Evolutionary conservation across 192 early-diverging fungal species (phyloP).

Genomic region (Umbelopsis ramanniana): DNA sequence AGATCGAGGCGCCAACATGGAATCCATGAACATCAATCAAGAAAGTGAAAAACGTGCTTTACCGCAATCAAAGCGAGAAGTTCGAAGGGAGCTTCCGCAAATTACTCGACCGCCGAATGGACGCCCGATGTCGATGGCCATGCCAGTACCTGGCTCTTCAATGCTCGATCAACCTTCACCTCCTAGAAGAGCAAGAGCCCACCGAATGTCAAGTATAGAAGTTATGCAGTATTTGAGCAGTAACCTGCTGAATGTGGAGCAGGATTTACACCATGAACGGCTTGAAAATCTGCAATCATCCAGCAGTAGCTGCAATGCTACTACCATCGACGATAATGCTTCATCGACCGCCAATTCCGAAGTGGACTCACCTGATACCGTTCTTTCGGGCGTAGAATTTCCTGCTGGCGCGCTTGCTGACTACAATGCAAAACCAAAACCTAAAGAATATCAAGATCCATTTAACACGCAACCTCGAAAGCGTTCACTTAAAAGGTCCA

Average conservation of each 20-base stretch:
- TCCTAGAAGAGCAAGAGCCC: neutral
- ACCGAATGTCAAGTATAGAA: conserved; percentile 17
- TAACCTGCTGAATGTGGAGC: conserved; percentile 9
- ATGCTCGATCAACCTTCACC: neutral
- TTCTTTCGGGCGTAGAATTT: conserved; percentile 17
- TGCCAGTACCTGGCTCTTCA: neutral
- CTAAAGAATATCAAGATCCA: neutral
- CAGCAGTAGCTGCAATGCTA: conserved; percentile 1
- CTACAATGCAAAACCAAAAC: conserved; percentile 1
- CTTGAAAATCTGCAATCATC: conserved; percentile 5
- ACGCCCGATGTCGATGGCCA: conserved; percentile 13
- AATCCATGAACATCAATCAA: conserved; percentile 2
- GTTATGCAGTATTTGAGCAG: conserved; percentile 11
- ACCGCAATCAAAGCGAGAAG: neutral
- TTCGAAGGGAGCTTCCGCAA: neutral
- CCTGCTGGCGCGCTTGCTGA: conserved; percentile 4
- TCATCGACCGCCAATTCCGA: neutral
- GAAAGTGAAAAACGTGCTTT: conserved; percentile 5
- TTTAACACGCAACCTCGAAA: neutral
- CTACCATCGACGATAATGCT: neutral
- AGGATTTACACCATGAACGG: conserved; percentile 13
- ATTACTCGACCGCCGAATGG: neutral
- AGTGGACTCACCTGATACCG: conserved; percentile 13
- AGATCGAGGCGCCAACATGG: conserved; percentile 4
- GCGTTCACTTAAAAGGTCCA: neutral